Percentiles rank a stretch among this genome's conserved stretches.
phyloP scores from a whole-genome alignment of 495 filamentous ascomycete genomes.

The Staphylotrichum longicolle region DNA sequence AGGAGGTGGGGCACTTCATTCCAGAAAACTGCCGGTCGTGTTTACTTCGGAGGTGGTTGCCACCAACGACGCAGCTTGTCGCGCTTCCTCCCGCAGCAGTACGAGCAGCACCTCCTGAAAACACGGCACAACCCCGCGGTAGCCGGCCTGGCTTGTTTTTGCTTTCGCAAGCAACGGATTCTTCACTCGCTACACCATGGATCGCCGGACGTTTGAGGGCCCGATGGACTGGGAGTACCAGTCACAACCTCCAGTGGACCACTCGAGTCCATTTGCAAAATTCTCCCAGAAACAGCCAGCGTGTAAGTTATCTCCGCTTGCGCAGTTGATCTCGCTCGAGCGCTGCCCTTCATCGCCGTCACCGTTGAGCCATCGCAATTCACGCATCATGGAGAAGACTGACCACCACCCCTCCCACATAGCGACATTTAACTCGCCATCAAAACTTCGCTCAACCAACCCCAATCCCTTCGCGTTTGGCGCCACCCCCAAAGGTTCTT shows the following conservation, averaged over 20 bases:
- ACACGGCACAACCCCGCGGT: conserved; percentile 12
- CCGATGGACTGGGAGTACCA: conserved; percentile 55
- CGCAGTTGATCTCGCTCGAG: background rate
- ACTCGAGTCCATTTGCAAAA: conserved; percentile 47
- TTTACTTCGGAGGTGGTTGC: conserved; percentile 35
- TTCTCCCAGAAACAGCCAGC: conserved; percentile 29
- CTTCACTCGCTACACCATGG: conserved; percentile 32
- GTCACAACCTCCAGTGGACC: conserved; percentile 43
- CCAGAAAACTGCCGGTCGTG: conserved; percentile 21
- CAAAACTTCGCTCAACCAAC: conserved; percentile 19
- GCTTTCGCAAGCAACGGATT: background rate
- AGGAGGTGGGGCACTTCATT: conserved; percentile 17
- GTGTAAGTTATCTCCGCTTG: conserved; percentile 23
- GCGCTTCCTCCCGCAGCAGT: background rate
- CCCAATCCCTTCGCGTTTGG: conserved; percentile 37
- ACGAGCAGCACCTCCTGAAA: conserved; percentile 4
- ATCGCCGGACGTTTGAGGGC: conserved; percentile 44
- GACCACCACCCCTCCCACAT: conserved; percentile 15
- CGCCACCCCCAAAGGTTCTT: conserved; percentile 25
- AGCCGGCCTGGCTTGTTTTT: background rate
- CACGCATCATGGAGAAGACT: conserved; percentile 15
- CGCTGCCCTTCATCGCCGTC: background rate
- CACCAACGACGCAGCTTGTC: conserved; percentile 29
- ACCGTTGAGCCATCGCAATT: background rate
- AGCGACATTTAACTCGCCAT: conserved; percentile 36